Conservation (phyloP, 2,329 filamentous ascomycete species). For the Penicillium occitanis region DNA sequence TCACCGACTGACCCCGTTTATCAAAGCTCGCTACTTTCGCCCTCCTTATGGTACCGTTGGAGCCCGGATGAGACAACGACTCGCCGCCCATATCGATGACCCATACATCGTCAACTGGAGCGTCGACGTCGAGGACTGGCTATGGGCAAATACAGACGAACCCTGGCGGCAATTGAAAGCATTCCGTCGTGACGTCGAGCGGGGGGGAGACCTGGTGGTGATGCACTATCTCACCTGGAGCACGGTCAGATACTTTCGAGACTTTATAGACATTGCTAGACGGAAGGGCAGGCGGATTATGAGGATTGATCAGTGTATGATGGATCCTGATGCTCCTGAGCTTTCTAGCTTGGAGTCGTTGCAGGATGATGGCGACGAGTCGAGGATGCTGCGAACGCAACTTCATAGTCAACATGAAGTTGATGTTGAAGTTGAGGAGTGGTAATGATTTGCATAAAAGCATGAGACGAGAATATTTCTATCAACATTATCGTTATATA, state of each 20-base stretch:
- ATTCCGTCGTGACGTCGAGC: constrained; percentile 62
- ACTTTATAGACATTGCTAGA: constrained; percentile 67
- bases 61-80: constrained; percentile 63
- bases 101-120: constrained; percentile 66
- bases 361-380: neutral
- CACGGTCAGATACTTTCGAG: constrained; percentile 62
- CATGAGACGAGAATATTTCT: neutral
- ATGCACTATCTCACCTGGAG: constrained; percentile 67
- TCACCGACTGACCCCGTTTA: constrained; percentile 25
- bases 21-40: constrained; percentile 59
- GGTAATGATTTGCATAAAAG: neutral
- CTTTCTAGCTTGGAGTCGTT: neutral
- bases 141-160: constrained; percentile 62
- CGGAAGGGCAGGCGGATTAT: constrained; percentile 63
- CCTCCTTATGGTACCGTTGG: constrained; percentile 69
- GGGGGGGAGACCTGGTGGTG: constrained; percentile 64
- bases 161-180: constrained; percentile 67
- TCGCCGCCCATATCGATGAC: constrained; percentile 54
- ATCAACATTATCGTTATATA: neutral
- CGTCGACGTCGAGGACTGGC: constrained; percentile 70
- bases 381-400: constrained; percentile 1
- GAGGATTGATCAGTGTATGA: constrained; percentile 66
- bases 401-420: neutral
- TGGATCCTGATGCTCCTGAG: constrained; percentile 58
- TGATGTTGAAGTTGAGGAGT: neutral